Conservation (phyloP, 306 rosid species). For the Lathyrus oleraceus region DNA sequence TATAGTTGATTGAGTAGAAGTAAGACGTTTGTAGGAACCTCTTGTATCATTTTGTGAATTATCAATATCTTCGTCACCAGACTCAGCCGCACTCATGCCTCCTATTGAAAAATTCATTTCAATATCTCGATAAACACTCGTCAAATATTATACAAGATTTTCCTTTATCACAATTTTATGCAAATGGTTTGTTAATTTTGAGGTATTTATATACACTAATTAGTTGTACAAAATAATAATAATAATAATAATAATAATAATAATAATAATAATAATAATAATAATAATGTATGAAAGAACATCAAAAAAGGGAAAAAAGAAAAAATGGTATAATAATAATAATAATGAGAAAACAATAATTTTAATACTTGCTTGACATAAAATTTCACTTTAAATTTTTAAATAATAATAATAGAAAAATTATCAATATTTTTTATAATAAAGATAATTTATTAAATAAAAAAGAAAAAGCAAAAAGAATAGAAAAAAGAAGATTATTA, state of each 20-base stretch:
- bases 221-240: background rate
- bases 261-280: background rate
- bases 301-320: background rate
- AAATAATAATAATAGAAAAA: no score
- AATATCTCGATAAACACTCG: background rate
- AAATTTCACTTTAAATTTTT: no score
- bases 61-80: slow-evolving; percentile 42
- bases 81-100: slow-evolving; percentile 33
- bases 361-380: background rate
- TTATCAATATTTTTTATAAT: no score
- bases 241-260: background rate
- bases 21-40: slow-evolving; percentile 55
- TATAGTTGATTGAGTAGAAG: slow-evolving; percentile 42
- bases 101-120: slow-evolving; percentile 43
- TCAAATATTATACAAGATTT: background rate
- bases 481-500: no score
- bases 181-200: background rate
- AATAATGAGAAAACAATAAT: background rate
- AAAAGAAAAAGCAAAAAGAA: no score
- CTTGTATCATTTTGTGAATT: slow-evolving; percentile 33
- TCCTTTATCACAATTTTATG: background rate
- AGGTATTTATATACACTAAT: background rate
- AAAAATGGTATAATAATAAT: background rate
- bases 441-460: no score
- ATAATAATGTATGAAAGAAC: no score